These are phyloP conservation scores for Lasiosphaeria miniovina DNA, from an alignment of 495 filamentous ascomycete genomes.

Conservation along the genomic window DNA sequence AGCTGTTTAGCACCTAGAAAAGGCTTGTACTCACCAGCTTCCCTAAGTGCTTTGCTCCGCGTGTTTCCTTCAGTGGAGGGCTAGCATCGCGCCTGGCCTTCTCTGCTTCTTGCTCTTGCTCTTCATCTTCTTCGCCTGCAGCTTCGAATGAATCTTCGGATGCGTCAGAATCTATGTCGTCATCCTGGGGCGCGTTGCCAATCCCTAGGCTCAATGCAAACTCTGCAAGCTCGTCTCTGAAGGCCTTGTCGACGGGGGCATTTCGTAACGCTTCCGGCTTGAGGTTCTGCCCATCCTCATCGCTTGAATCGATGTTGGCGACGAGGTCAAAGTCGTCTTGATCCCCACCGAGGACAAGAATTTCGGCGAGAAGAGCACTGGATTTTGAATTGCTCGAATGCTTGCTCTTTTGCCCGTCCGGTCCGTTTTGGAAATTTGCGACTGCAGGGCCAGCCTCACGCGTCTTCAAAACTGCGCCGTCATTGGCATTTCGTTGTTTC, in stretches of 20 bases:
- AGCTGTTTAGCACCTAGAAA: background rate
- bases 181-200: constrained; percentile 35
- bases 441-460: constrained; percentile 35
- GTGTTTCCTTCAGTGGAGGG: constrained; percentile 20
- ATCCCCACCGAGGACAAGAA: constrained; percentile 72
- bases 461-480: constrained; percentile 48
- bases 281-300: constrained; percentile 49
- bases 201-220: constrained; percentile 48
- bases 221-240: constrained; percentile 42
- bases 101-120: constrained; percentile 25
- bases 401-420: constrained; percentile 9
- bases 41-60: constrained; percentile 23
- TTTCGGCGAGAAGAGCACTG: constrained; percentile 59
- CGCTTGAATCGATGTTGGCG: constrained; percentile 58
- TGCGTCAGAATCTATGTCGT: constrained; percentile 32
- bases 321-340: constrained; percentile 71
- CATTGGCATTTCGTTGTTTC: constrained; percentile 32
- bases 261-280: constrained; percentile 26
- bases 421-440: constrained; percentile 25
- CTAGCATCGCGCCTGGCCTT: constrained; percentile 21
- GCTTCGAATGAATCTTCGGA: constrained; percentile 23
- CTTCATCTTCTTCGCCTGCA: constrained; percentile 22
- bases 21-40: constrained; percentile 41
- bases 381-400: constrained; percentile 28
- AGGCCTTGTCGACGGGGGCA: constrained; percentile 31